Evolutionary conservation across 768 basidiomycete genomes (phyloP).

Genomic region (Termitomyces sp.): DNA sequence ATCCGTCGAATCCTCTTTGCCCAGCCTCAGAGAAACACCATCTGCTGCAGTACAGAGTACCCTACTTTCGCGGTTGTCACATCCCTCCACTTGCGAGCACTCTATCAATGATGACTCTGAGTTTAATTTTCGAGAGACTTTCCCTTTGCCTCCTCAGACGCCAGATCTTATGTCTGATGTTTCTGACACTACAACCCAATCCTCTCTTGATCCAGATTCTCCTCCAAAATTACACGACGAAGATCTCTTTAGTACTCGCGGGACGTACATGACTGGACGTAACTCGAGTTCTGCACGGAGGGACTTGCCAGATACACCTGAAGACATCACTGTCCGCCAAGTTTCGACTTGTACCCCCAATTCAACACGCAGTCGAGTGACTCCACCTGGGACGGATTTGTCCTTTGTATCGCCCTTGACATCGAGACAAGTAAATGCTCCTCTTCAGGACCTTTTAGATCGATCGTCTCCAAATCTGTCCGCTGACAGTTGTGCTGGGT

Average conservation of each 20-base stretch:
- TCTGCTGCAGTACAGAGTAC: background rate
- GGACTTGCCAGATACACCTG: constrained; percentile 21
- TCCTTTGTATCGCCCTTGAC: background rate
- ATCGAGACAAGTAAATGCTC: constrained; percentile 2
- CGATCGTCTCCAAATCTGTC: constrained; percentile 13
- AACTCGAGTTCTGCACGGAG: constrained; percentile 16
- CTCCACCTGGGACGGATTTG: background rate
- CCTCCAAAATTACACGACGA: constrained; percentile 30
- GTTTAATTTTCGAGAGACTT: constrained; percentile 1
- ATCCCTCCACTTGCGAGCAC: constrained; percentile 17
- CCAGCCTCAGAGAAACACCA: constrained; percentile 12
- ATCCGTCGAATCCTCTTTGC: constrained; percentile 33
- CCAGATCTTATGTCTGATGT: constrained; percentile 57
- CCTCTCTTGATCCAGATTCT: constrained; percentile 48
- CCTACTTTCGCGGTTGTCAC: constrained; percentile 8
- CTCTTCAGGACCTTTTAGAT: constrained; percentile 7
- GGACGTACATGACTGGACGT: constrained; percentile 10
- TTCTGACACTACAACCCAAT: constrained; percentile 51
- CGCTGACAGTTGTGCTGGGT: constrained; percentile 53
- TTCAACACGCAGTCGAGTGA: constrained; percentile 6
- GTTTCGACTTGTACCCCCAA: constrained; percentile 28
- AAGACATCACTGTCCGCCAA: constrained; percentile 24
- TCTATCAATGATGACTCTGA: constrained; percentile 1
- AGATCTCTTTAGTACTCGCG: constrained; percentile 17
- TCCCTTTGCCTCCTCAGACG: constrained; percentile 38